A percentile compares a stretch with the other conserved stretches of the same genome.
These are phyloP conservation scores for Lactarius trivialis DNA, from an alignment of 768 basidiomycete genomes.

Conservation along the genomic window DNA sequence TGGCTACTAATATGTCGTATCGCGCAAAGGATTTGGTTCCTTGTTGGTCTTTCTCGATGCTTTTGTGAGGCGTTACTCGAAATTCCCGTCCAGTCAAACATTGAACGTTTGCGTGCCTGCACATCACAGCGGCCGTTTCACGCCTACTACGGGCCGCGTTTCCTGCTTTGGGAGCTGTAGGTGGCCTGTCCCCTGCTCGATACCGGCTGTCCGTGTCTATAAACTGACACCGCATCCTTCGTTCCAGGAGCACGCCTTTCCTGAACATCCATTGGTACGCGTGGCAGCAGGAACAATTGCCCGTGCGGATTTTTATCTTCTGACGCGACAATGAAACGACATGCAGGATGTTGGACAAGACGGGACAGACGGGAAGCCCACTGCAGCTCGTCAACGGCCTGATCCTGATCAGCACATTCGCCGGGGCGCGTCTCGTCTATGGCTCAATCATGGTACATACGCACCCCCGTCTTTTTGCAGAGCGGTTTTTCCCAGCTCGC, in stretches of 20 bases:
- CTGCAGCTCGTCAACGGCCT: constrained; percentile 69
- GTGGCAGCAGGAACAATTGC: constrained; percentile 11
- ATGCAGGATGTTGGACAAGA: constrained; percentile 71
- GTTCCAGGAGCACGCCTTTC: constrained; percentile 69
- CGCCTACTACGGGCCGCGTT: constrained; percentile 71
- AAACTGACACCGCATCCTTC: neutral
- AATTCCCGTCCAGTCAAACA: neutral
- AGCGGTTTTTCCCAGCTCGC: neutral
- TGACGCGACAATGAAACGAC: neutral
- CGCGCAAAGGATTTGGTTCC: constrained; percentile 48
- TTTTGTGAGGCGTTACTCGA: constrained; percentile 47
- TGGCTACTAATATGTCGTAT: neutral
- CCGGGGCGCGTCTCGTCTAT: constrained; percentile 62
- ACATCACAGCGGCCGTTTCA: constrained; percentile 51
- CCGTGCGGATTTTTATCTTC: neutral
- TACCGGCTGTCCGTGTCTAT: neutral
- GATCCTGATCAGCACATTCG: constrained; percentile 60
- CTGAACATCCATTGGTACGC: constrained; percentile 80
- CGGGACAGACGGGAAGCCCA: constrained; percentile 57
- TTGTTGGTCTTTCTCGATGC: constrained; percentile 56
- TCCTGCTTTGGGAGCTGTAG: constrained; percentile 77
- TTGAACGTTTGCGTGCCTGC: neutral
- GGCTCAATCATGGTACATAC: constrained; percentile 44
- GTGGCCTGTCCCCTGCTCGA: constrained; percentile 23
- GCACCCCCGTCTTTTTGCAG: neutral